Evolutionary conservation across 768 basidiomycete genomes (phyloP).

Genomic region (Lentinula aciculospora): DNA sequence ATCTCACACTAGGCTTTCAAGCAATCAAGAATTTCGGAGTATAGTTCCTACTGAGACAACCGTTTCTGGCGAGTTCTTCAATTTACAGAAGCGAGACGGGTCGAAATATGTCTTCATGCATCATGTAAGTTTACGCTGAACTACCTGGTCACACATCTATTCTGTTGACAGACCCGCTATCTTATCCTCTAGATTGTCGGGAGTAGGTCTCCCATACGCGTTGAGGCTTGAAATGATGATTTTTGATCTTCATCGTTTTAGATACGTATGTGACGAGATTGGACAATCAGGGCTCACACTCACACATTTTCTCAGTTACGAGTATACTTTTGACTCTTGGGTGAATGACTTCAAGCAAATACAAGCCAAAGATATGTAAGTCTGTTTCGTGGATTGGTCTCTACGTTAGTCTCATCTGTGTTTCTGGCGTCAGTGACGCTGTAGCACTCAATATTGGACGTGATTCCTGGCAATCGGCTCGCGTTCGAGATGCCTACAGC

Average conservation of each 20-base stretch:
- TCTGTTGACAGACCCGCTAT: slow-evolving; percentile 1
- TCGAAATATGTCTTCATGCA: slow-evolving; percentile 49
- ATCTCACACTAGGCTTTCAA: neutral
- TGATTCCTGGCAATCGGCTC: slow-evolving; percentile 44
- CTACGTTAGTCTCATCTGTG: neutral
- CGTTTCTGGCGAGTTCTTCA: too few species aligned
- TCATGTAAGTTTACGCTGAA: slow-evolving; percentile 26
- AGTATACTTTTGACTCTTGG: slow-evolving; percentile 35
- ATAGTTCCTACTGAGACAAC: neutral
- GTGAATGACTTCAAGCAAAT: slow-evolving; percentile 34
- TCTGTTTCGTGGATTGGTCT: neutral
- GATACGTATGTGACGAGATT: slow-evolving; percentile 31
- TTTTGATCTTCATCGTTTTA: slow-evolving; percentile 13
- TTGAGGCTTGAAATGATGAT: neutral
- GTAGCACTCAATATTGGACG: slow-evolving; percentile 60
- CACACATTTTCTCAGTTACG: slow-evolving; percentile 22
- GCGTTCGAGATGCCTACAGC: slow-evolving; percentile 43
- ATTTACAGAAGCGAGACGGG: slow-evolving; percentile 34
- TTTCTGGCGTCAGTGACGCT: slow-evolving; percentile 38
- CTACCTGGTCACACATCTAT: neutral
- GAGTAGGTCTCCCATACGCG: slow-evolving; percentile 25
- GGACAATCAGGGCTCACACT: neutral
- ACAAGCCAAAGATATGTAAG: slow-evolving; percentile 35
- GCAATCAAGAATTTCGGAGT: neutral
- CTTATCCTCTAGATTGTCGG: slow-evolving; percentile 33